Conservation (phyloP, 495 filamentous ascomycete genomes). For the Venustampulla echinocandica region DNA sequence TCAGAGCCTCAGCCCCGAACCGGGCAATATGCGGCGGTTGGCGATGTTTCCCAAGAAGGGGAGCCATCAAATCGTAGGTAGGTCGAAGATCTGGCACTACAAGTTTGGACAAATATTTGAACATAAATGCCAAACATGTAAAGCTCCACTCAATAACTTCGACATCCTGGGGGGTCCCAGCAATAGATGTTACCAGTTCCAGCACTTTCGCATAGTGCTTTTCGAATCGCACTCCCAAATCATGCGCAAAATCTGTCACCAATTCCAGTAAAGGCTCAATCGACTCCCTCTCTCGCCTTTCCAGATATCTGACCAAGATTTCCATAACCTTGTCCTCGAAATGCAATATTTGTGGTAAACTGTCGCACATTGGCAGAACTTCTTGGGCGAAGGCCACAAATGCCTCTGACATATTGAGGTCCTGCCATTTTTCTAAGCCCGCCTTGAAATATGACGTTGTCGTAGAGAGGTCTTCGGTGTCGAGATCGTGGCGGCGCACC, state of each 20-base stretch:
- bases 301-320: conserved; percentile 67
- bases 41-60: conserved; percentile 73
- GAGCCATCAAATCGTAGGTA: conserved; percentile 71
- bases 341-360: conserved; percentile 82
- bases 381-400: conserved; percentile 69
- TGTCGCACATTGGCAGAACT: conserved; percentile 71
- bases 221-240: conserved; percentile 82
- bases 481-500: conserved; percentile 73
- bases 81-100: conserved; percentile 78
- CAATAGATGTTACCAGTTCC: conserved; percentile 50
- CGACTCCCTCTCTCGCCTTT: conserved; percentile 60
- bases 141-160: conserved; percentile 97
- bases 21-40: conserved; percentile 77
- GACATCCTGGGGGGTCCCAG: conserved; percentile 41
- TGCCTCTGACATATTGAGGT: conserved; percentile 75
- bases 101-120: conserved; percentile 88
- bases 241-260: conserved; percentile 82
- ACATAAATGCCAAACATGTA: conserved; percentile 84
- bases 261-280: conserved; percentile 81
- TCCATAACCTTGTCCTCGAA: conserved; percentile 77
- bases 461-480: conserved; percentile 59
- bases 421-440: conserved; percentile 78
- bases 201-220: conserved; percentile 69
- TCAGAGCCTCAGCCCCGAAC: conserved; percentile 91
- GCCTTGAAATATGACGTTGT: conserved; percentile 69